Base-by-base conservation (phyloP, 495 filamentous ascomycete genomes). In the Trichoderma reesei region DNA sequence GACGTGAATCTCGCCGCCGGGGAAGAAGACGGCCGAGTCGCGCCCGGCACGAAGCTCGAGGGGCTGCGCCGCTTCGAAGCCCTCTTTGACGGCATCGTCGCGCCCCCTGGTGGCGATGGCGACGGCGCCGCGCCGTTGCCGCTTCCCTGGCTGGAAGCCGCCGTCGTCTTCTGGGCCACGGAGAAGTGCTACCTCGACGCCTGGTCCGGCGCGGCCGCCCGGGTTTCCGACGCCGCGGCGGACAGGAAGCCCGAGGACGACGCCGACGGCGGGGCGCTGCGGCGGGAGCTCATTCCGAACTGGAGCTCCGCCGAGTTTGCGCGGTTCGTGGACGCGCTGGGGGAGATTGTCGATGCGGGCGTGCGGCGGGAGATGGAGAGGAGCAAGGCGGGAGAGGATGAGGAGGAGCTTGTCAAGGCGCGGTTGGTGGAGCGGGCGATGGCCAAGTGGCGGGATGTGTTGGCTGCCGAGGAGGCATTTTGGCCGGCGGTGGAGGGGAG, bases 141-240 rank as follows among this genome's bases (percentile, higher is more conserved):
- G 44, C 51, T 73, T 14, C 70, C 70, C 1, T 75, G 70, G 71
- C 71, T 91, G 16, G 87, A 90, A 69, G 88, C 86, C 9, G 71
- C 90, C 64, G 79, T 89, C 9, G 82, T 89, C 26, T 79, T 91
- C 20, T 92, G 88, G 86, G 85, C 86, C 34, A 90, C 86, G 11
- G 89, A 92, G 76, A 80, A 78, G 3, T 81, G 78, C 65, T 88
- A 88, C 70, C 64, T 88, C 5, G 75, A 78, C 48, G 77, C 84
- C 14, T 89, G 85, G 85, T 74, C 74, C 62, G 85, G 79, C 74
- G 84, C 84, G 33, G 77, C 77, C 41, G 68, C 65, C 7, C 70
- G 75, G 65, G 65, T 78, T 69, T 63, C 66, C 13, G 65, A 65
- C 13, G 66, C 63, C 34, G 64, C 64, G 14, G 64, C 64, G 14